Percentiles rank a stretch among this genome's conserved stretches.
Conservation (phyloP, 2,329 filamentous ascomycete species). For the Curvularia sp. region DNA sequence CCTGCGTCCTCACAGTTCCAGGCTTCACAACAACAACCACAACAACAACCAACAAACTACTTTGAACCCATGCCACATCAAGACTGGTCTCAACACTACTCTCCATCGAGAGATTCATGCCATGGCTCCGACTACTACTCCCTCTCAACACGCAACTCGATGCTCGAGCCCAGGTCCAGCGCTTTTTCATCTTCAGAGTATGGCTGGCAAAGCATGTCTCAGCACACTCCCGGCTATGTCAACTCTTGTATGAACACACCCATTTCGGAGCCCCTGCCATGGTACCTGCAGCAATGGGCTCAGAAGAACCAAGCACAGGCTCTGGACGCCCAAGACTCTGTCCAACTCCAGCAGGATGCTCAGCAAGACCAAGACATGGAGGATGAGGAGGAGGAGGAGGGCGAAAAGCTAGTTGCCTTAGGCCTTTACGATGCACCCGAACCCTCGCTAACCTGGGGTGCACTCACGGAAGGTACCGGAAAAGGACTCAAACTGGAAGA, state of each 20-base stretch:
- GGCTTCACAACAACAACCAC: constrained; percentile 18
- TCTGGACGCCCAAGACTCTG: constrained; percentile 28
- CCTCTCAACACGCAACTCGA: constrained; percentile 46
- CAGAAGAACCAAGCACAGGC: constrained; percentile 44
- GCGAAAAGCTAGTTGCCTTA: constrained; percentile 81
- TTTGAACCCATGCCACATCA: constrained; percentile 37
- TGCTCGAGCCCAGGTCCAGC: constrained; percentile 32
- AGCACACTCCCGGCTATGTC: constrained; percentile 34
- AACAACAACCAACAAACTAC: constrained; percentile 22
- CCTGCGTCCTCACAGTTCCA: constrained; percentile 63
- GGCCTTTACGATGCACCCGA: constrained; percentile 80
- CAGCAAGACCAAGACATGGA: constrained; percentile 60
- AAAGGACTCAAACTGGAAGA: constrained; percentile 84
- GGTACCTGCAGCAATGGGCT: constrained; percentile 50
- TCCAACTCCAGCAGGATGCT: constrained; percentile 52
- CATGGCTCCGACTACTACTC: constrained; percentile 48
- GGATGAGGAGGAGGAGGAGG: constrained; percentile 62
- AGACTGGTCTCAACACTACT: constrained; percentile 37
- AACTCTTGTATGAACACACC: constrained; percentile 45
- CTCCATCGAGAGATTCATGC: constrained; percentile 33
- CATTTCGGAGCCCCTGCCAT: constrained; percentile 42
- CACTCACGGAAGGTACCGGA: constrained; percentile 60
- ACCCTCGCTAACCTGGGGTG: constrained; percentile 63
- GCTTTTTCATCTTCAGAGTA: constrained; percentile 29
- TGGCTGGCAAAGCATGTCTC: constrained; percentile 38